Conservation (phyloP, 352 stramenopile genomes). For the Globisporangium okanoganense region DNA sequence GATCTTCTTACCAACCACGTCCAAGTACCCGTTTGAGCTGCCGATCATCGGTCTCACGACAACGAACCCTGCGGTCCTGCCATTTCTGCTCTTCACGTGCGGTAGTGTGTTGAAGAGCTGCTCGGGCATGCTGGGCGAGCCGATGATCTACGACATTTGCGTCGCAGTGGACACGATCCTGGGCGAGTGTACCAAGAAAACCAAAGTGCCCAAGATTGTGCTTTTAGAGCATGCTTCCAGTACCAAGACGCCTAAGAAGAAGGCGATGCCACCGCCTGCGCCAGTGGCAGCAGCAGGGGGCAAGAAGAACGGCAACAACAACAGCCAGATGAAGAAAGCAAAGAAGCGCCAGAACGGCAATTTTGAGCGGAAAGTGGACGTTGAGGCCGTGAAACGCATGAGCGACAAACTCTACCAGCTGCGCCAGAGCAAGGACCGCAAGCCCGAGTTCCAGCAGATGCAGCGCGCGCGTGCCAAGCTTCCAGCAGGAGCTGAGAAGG, state of each 20-base stretch:
- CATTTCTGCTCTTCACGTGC: slow-evolving; percentile 41
- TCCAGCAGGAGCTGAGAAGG: slow-evolving; percentile 54
- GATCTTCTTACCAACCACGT: slow-evolving; percentile 43
- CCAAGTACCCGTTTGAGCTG: slow-evolving; percentile 75
- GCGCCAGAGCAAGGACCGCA: slow-evolving; percentile 36
- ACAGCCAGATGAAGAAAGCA: slow-evolving; percentile 18
- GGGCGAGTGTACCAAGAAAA: slow-evolving; percentile 25
- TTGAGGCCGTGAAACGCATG: slow-evolving; percentile 34
- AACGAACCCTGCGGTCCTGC: slow-evolving; percentile 30
- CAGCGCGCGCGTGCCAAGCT: slow-evolving; percentile 43
- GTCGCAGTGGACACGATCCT: slow-evolving; percentile 60
- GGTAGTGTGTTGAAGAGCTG: slow-evolving; percentile 51
- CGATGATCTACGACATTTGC: slow-evolving; percentile 80
- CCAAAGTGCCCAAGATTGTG: slow-evolving; percentile 28
- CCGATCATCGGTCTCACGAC: slow-evolving; percentile 50
- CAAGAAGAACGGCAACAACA: slow-evolving; percentile 6
- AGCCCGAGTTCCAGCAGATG: slow-evolving; percentile 58
- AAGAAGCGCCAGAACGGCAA: slow-evolving; percentile 14
- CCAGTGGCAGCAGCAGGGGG: not conserved
- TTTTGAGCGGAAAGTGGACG: slow-evolving; percentile 22
- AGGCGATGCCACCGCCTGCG: not conserved
- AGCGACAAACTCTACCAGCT: slow-evolving; percentile 42
- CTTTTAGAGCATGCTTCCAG: slow-evolving; percentile 19
- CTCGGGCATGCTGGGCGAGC: slow-evolving; percentile 52
- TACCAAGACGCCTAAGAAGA: not conserved